Base-by-base conservation (phyloP, 176 grass and related monocot species). In the Aegilops umbellulata region DNA sequence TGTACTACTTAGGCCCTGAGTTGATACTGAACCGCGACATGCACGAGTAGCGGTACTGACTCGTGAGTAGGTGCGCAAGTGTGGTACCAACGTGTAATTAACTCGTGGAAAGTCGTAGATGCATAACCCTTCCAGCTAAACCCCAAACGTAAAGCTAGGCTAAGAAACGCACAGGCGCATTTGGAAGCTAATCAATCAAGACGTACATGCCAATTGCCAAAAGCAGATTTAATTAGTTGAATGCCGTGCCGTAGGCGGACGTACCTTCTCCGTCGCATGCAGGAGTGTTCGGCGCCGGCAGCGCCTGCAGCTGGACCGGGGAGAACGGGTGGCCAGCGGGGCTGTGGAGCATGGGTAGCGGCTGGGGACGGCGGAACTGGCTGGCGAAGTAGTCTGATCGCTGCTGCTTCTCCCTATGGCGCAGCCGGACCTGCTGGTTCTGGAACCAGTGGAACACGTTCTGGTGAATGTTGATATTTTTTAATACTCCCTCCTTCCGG, bases 381-480 rank as follows among this genome's bases (percentile, higher is more conserved):
- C 10, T 71, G 35, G 34, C 34, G 68, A 72, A 72, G 69, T 72
- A 72, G 3, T 72, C 69, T 36, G 39, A 42, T 11, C 11, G 23
- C 69, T 72, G 36, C 36, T 72, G 88, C 36, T 42, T 72, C 36
- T 94, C 66, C 71, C 82, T 92, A 88, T 98, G 94, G 14, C 97
- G 91, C 47, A 80, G 88, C 11, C 74, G 44, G 80, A 24, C 91
- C 88, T 38, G 38, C 67, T 90, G 91, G 86, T 92, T 87, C 32
- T 87, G 79, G 36, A 72, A 72, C 69, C 36, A 72, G 69, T 25
- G 14, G 69, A 72, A 72, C 22, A 72, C 12, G 36, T 72, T 97
- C 91, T n/a, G n/a, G n/a, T n/a, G n/a, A n/a, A n/a, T n/a, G n/a
- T n/a, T n/a, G n/a, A n/a, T n/a, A n/a, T n/a, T n/a, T n/a, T n/a